A percentile compares a stretch with the other conserved stretches of the same genome.
These are phyloP conservation scores for Myxozyma kluyveri DNA, from an alignment of 805 yeast genomes.

Conservation along the genomic window DNA sequence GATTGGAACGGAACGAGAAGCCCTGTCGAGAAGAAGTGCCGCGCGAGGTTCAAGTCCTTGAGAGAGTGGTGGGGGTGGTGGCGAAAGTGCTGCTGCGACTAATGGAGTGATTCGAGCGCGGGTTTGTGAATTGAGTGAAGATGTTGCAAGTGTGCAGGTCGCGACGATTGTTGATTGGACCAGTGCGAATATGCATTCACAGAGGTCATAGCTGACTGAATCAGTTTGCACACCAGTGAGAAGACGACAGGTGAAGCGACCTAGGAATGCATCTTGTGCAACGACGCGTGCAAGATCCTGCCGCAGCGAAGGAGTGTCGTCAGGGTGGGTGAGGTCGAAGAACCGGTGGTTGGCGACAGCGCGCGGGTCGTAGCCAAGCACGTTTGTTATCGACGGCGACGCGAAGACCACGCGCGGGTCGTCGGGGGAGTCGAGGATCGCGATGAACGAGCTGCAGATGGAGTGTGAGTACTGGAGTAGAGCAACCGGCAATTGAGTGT, in stretches of 20 bases:
- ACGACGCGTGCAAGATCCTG: background rate
- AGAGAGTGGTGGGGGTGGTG: background rate
- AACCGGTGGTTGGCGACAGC: constrained; percentile 5
- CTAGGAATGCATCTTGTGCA: background rate
- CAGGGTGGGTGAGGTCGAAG: constrained; percentile 13
- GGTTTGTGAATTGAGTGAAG: background rate
- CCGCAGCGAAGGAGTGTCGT: constrained; percentile 14
- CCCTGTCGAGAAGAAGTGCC: constrained; percentile 16
- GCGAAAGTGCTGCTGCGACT: constrained; percentile 3
- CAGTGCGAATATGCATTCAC: constrained; percentile 10
- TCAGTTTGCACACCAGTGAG: constrained; percentile 17
- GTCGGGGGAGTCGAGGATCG: constrained; percentile 11
- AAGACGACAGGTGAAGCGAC: constrained; percentile 11
- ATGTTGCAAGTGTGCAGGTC: constrained; percentile 3
- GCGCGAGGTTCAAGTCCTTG: constrained; percentile 23
- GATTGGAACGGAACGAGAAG: constrained; percentile 8
- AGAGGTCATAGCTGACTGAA: constrained; percentile 8
- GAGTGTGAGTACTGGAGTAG: too few relatives aligned
- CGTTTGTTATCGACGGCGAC: constrained; percentile 10
- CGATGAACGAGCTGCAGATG: constrained; percentile 19
- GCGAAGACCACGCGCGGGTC: constrained; percentile 5
- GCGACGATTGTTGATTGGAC: constrained; percentile 5
- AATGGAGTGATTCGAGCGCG: constrained; percentile 1
- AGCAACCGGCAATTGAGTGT: too few relatives aligned
- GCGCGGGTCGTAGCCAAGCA: constrained; percentile 13